Evolutionary conservation across 345 rosid genomes (phyloP).

Genomic region (Eucalyptus pauciflora): DNA sequence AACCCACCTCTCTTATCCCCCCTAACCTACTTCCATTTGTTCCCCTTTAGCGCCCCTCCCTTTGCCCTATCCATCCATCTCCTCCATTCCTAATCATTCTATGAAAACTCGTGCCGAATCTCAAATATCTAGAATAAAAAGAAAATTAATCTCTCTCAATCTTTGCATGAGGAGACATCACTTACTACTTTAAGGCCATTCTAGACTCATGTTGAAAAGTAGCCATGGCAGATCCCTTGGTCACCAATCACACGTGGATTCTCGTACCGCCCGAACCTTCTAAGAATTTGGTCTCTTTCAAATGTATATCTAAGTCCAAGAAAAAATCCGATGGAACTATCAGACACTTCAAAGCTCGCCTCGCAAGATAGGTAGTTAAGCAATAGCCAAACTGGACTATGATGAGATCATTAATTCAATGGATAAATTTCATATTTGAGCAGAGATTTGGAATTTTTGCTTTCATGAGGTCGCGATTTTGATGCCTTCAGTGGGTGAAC

Average conservation of each 20-base stretch:
- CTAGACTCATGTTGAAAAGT: not conserved
- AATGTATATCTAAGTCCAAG: not conserved
- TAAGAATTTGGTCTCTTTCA: not conserved
- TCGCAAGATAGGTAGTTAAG: no score
- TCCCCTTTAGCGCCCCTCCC: not conserved
- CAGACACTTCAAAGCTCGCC: not conserved
- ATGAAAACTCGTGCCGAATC: no score
- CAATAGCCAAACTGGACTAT: accelerated
- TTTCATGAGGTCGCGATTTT: not conserved
- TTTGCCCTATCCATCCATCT: no score
- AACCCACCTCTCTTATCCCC: not conserved
- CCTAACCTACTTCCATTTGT: not conserved
- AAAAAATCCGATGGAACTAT: not conserved
- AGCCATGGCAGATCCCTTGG: not conserved
- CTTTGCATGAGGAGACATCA: no score
- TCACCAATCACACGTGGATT: not conserved
- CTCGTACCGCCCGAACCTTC: accelerated
- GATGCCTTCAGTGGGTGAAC: not conserved
- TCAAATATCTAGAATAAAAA: no score
- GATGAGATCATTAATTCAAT: not conserved
- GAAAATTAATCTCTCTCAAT: no score
- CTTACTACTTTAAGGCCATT: not conserved
- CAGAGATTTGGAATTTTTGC: not conserved
- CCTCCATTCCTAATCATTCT: no score
- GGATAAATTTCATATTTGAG: not conserved